Evolutionary conservation across 2,329 filamentous ascomycete genomes (phyloP), one percentile per base, ranked within the genome.

Genomic region (Aspergillus puulaauensis): DNA sequence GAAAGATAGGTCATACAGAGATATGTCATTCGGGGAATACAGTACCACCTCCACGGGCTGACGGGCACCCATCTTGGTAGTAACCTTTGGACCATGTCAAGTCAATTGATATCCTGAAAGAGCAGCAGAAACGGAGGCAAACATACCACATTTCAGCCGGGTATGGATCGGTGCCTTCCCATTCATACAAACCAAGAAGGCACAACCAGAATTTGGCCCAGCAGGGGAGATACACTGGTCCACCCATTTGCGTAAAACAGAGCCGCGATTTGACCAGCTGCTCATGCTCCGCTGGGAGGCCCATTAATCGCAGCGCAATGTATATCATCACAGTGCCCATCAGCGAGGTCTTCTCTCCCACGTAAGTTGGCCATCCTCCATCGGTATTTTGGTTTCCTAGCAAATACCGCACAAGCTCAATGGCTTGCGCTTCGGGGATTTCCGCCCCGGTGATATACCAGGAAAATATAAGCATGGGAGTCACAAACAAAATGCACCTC

Each of bases 141-240:
- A 21, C 21, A 21, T 21, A 21, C 59, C 56, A 61, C 27, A 52
- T 24, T 27, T 61, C 59, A 0, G 46, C 48, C 0, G 59, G 59
- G 2, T 46, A 35, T 0, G 59, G 59, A 11, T 56, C 52, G 3
- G 54, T 52, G 1, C 50, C 43, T 0, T 45, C 57, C 59, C 59
- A 61, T 19, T 57, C 24, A 3, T 52, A 59, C 1, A 61, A 14
- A 1, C 54, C 54, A 15, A 61, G 47, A 9, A 61, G 1, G 7
- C 53, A 45, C 3, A 61, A 43, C 59, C 57, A 61, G 37, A 61
- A 54, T 17, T 61, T 61, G 2, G 49, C 57, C 59, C 59, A 61
- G 19, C 21, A 19, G 1, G 59, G 51, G 4, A 52, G 21, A 8
- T 48, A 19, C 1, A 54, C 4, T 1, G 47, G 50, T 3, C 59